Evolutionary conservation across 306 rosid genomes (phyloP), one percentile per base, ranked within the genome.

Genomic region (Luffa aegyptiaca): DNA sequence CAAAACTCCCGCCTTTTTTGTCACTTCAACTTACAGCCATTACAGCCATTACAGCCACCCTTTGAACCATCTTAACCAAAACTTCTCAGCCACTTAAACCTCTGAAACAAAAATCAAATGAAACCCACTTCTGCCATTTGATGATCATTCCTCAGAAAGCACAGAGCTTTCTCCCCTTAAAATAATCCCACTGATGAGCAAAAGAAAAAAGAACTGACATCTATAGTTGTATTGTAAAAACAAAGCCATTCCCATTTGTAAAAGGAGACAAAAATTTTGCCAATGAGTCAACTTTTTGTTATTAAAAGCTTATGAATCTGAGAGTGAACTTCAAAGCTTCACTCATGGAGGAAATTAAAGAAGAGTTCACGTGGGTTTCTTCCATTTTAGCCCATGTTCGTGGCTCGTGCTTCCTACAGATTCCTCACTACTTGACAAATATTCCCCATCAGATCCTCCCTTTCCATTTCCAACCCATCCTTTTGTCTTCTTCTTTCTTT

Each of bases 391-490:
- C 85, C 74, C 86, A 87, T 87, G 88, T 83, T 83, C 82, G 55
- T 75, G 78, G 13, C 65, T 74, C 46, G 62, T 74, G 78, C 62
- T 7, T 74, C 20, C 6, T 8, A 51, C 45, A 73, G 62, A 73
- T 73, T 73, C 61, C 62, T 21, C 78, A 64, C 86, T 83, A 87
- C 71, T 36, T 68, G 86, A 85, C 90, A 88, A 86, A 77, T 48
- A 80, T 87, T 84, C 89, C 79, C 77, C 39, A 51, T 76, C 82
- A 82, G 74, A 10, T 80, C 41, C 77, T 77, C 76, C 85, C 76
- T 80, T 83, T 77, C 78, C 77, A 14, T 71, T 69, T 49, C 39
- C 53, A 56, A 75, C 31, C 55, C 55, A 42, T n/a, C 18, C 18
- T 44, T 12, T 45, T 71, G 46, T 65, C 1, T 0, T 26, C 17